Conservation (phyloP, 1,284 basidiomycete genomes). For the Singerocomus rubriflavus region DNA sequence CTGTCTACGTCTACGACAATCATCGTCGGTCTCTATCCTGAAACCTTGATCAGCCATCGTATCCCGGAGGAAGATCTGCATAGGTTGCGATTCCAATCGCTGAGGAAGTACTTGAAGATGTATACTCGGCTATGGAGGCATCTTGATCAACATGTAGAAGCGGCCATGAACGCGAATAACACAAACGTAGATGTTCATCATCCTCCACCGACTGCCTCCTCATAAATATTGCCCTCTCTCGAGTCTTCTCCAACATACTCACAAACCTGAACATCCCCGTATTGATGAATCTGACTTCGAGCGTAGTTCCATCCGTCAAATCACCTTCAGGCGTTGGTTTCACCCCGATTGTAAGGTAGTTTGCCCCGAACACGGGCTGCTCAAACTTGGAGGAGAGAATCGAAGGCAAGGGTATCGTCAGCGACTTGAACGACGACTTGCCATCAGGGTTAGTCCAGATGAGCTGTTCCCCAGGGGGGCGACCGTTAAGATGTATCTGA, state of each 20-base stretch:
- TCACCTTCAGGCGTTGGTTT: slow-evolving; percentile 64
- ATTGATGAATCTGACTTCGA: slow-evolving; percentile 66
- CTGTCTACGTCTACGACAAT: not conserved
- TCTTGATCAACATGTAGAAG: slow-evolving; percentile 6
- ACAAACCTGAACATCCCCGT: slow-evolving; percentile 72
- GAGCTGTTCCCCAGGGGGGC: slow-evolving; percentile 42
- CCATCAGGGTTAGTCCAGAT: slow-evolving; percentile 51
- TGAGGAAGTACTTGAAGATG: slow-evolving; percentile 46
- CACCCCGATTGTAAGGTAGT: slow-evolving; percentile 64
- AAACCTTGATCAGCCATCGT: slow-evolving; percentile 43
- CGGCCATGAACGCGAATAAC: slow-evolving; percentile 4
- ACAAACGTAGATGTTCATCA: slow-evolving; percentile 65
- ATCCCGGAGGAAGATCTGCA: slow-evolving; percentile 61
- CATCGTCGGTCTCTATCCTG: not conserved
- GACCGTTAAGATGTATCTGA: slow-evolving; percentile 6
- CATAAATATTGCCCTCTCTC: slow-evolving; percentile 73
- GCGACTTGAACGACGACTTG: slow-evolving; percentile 44
- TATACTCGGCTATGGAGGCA: slow-evolving; percentile 50
- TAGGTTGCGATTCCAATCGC: slow-evolving; percentile 34
- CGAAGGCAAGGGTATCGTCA: slow-evolving; percentile 58
- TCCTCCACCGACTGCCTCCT: slow-evolving; percentile 57
- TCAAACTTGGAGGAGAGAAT: slow-evolving; percentile 69
- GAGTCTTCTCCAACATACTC: slow-evolving; percentile 66
- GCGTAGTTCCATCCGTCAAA: slow-evolving; percentile 57
- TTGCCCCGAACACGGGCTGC: slow-evolving; percentile 68